phyloP scores from a whole-genome alignment of 1,284 basidiomycete species.

The Kwoniella shivajii region DNA sequence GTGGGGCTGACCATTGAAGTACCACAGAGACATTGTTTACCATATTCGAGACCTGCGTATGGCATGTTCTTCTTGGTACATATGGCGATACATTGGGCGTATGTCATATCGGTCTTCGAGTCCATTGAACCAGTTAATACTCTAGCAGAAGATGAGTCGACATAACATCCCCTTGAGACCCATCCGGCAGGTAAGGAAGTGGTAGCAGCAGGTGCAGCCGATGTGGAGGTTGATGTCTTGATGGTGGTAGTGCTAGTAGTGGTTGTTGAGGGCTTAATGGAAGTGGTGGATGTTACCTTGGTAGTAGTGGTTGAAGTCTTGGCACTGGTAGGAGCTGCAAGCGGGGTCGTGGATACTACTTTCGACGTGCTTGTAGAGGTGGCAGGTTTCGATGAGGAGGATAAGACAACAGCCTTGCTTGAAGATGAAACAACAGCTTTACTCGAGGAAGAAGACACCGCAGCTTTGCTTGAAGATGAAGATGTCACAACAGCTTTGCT shows the following conservation, averaged over 20 bases:
- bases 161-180: constrained; percentile 10
- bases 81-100: background rate
- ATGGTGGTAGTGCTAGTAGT: constrained; percentile 1
- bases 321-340: background rate
- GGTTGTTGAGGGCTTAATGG: constrained; percentile 5
- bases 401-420: background rate
- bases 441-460: background rate
- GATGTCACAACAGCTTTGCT: background rate
- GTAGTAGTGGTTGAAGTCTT: background rate
- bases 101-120: background rate
- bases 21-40: constrained; percentile 21
- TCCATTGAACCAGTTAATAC: constrained; percentile 23
- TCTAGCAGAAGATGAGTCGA: constrained; percentile 4
- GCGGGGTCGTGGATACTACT: too few species aligned
- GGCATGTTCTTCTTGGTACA: constrained; percentile 4
- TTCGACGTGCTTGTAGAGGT: background rate
- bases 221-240: background rate
- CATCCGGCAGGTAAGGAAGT: constrained; percentile 13
- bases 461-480: background rate
- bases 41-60: constrained; percentile 25
- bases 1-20: constrained; percentile 9
- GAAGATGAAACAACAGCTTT: too few species aligned
- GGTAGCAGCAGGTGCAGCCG: constrained; percentile 1
- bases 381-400: background rate
- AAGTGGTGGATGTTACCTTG: background rate